Base-by-base conservation (phyloP, 2,329 filamentous ascomycete genomes). In the Podosphaera xanthii region DNA sequence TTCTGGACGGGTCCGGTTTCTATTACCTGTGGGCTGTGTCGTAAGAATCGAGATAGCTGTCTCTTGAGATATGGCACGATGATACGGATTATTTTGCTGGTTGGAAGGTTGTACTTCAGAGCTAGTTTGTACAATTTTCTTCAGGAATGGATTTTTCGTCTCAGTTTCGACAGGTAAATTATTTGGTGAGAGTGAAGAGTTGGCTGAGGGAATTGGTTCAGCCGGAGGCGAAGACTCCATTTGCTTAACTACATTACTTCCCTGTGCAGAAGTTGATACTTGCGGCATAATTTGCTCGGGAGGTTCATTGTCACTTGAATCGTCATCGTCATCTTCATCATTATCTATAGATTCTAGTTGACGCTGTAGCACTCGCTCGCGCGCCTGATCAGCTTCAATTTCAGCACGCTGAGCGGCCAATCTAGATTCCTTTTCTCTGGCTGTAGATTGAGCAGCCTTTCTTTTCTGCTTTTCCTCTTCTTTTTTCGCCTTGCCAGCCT, bases 141-240 rank as follows among this genome's bases (percentile, higher is more conserved):
- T 87, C 74, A 91, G 88, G 74, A 94, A 98, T 2, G 92, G 92
- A 69, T 97, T 97, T 70, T 87, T 91, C 66, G 88, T 95, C 71
- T 94, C 87, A 1, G 79, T 76, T 64, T 87, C 83, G 4, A 76
- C 73, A 2, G 77, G 75, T 53, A 79, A 76, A 36, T 75, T 70
- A 36, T 76, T 72, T n/a, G 75, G 75, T 42, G 78, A 75, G 8
- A 76, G 71, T 1, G 77, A 68, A 64, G 71, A 63, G 8, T 68
- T 57, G 52, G 68, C 58, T 60, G 68, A 63, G 30, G 34, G 4
- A 58, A 66, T 61, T 61, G 68, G 61, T 62, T 70, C 59, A 60
- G 73, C 71, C 2, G 76, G 72, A 50, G 77, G 75, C 10, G 36
- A 10, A 5, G 10, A 75, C 35, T 73, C 66, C 67, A 75, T 75